Conservation (phyloP, 1,284 basidiomycete genomes). For the Trametes versicolor region DNA sequence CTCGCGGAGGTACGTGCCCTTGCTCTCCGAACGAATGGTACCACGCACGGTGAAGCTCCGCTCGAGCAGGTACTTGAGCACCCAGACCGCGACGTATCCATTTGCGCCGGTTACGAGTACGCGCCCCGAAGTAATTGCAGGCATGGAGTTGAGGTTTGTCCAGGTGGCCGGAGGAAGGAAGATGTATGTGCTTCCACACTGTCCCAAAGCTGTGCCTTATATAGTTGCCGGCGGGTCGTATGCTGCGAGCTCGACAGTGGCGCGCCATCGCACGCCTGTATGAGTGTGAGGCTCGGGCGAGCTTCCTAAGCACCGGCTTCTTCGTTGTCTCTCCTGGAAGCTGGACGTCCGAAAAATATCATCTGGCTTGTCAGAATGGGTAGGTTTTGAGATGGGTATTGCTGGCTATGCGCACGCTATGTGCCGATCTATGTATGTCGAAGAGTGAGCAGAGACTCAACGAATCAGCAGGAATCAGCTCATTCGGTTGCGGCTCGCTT, state of each 20-base stretch:
- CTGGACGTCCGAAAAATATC: too few relatives aligned
- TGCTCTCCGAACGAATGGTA: slow-evolving; percentile 17
- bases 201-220: background rate
- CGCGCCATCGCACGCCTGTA: slow-evolving; percentile 2
- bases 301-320: background rate
- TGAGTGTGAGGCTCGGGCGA: background rate
- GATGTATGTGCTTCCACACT: too few relatives aligned
- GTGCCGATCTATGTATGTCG: too few relatives aligned
- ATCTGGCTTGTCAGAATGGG: too few relatives aligned
- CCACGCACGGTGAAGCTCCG: slow-evolving; percentile 52
- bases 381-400: too few relatives aligned
- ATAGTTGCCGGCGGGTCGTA: background rate
- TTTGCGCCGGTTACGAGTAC: slow-evolving; percentile 17
- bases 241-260: background rate
- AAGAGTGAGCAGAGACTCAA: too few relatives aligned
- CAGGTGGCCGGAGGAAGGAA: background rate
- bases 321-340: background rate
- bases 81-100: slow-evolving; percentile 42
- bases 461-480: too few relatives aligned
- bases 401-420: too few relatives aligned
- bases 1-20: slow-evolving; percentile 1
- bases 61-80: slow-evolving; percentile 40
- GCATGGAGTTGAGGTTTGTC: background rate
- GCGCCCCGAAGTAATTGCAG: slow-evolving; percentile 11
- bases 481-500: too few relatives aligned